These are phyloP conservation scores for Cordyceps pruinosa DNA, from an alignment of 2,329 filamentous ascomycete species.

Conservation along the genomic window DNA sequence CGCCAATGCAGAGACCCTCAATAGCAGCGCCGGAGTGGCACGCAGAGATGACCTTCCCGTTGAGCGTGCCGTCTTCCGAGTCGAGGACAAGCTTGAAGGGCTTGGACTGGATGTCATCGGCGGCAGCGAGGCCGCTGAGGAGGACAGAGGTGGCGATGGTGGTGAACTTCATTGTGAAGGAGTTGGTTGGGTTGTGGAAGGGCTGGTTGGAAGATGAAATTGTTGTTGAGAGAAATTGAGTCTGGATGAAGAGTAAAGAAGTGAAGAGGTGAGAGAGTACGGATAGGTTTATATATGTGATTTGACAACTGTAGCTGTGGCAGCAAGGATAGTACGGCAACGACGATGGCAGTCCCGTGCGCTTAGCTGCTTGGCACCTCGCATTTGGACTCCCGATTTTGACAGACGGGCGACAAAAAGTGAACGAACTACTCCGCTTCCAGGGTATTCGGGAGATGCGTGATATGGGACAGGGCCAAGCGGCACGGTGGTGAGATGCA, in stretches of 20 bases:
- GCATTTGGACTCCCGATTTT: not conserved
- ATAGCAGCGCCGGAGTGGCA: slow-evolving; percentile 12
- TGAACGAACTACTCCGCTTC: not conserved
- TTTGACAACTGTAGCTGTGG: not conserved
- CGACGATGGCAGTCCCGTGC: not conserved
- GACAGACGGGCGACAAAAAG: not conserved
- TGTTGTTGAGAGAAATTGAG: not conserved
- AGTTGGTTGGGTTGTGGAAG: not conserved
- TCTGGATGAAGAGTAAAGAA: not conserved
- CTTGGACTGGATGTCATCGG: slow-evolving; percentile 11
- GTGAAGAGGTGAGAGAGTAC: not conserved
- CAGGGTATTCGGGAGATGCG: not conserved
- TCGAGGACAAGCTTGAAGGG: slow-evolving; percentile 12
- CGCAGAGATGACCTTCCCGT: slow-evolving; percentile 1
- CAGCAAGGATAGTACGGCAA: not conserved
- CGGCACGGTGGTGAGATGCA: not conserved
- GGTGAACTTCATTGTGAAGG: slow-evolving; percentile 10
- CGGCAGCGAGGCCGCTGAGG: slow-evolving; percentile 7
- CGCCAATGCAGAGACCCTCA: slow-evolving; percentile 5
- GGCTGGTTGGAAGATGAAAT: not conserved
- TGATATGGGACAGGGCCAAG: not conserved
- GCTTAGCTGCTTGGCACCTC: not conserved
- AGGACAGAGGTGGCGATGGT: slow-evolving; percentile 4
- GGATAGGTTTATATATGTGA: not conserved
- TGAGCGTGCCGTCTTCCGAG: not conserved